Conservation (phyloP, 1,139 yeast genomes). For the Ogataea hybrid region DNA sequence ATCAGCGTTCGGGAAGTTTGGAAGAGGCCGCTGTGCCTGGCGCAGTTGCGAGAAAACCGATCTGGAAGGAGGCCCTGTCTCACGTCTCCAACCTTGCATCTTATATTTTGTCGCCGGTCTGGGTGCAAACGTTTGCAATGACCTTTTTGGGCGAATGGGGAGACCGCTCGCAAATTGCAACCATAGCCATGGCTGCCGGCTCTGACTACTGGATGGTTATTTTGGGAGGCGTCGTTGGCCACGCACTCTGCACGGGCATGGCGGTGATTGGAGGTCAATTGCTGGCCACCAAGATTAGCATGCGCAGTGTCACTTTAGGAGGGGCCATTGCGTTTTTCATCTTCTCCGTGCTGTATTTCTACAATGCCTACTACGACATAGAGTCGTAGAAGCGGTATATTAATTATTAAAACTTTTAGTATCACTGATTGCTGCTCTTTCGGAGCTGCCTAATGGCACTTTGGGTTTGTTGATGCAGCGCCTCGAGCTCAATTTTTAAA, state of each 20-base stretch:
- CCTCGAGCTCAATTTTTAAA: conserved; percentile 12
- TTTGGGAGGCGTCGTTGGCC: conserved; percentile 88
- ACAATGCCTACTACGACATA: conserved; percentile 46
- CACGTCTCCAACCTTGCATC: conserved; percentile 22
- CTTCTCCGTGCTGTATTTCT: conserved; percentile 78
- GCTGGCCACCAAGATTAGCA: conserved; percentile 82
- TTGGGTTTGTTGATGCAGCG: conserved; percentile 15
- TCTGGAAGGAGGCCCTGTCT: too few species aligned
- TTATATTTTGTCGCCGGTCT: conserved; percentile 76
- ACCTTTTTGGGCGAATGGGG: conserved; percentile 99
- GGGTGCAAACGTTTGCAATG: conserved; percentile 96
- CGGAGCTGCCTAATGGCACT: conserved; percentile 28
- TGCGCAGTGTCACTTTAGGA: conserved; percentile 88
- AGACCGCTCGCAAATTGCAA: conserved; percentile 96
- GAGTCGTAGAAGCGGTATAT: conserved; percentile 15
- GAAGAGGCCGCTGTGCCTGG: too few species aligned
- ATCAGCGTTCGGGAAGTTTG: too few species aligned
- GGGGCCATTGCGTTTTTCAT: conserved; percentile 85
- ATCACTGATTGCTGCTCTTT: background rate
- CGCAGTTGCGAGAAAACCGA: too few species aligned
- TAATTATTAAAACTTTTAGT: background rate
- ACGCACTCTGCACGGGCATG: conserved; percentile 81
- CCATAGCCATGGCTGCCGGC: conserved; percentile 98
- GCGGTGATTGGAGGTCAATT: conserved; percentile 96
- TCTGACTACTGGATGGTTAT: conserved; percentile 89